These are phyloP conservation scores for Starmerella lactis-condensi DNA, from an alignment of 805 yeast species.

Conservation along the genomic window DNA sequence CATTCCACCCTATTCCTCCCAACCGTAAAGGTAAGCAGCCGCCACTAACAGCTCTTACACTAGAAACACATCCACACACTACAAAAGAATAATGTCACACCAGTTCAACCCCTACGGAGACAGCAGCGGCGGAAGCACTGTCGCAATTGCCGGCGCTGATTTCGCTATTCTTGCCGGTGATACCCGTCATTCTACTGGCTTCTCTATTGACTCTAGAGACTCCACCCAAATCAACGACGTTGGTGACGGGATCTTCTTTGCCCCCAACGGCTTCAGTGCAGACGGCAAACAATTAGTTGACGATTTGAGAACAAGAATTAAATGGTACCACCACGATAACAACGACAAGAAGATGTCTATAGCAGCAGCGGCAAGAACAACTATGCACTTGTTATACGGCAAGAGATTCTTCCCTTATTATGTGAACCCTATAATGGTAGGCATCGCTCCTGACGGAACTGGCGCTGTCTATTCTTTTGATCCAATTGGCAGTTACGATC, in stretches of 20 bases:
- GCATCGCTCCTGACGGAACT: slow-evolving; percentile 75
- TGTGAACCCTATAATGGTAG: slow-evolving; percentile 86
- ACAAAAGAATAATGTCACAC: no score
- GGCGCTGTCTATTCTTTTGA: slow-evolving; percentile 94
- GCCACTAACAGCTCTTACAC: no score
- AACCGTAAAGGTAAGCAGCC: no score
- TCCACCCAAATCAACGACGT: slow-evolving; percentile 77
- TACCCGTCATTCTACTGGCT: slow-evolving; percentile 91
- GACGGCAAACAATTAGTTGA: slow-evolving; percentile 76
- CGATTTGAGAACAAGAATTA: slow-evolving; percentile 31
- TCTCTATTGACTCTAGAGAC: slow-evolving; percentile 78
- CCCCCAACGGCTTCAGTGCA: slow-evolving; percentile 93
- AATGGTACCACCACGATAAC: slow-evolving; percentile 89
- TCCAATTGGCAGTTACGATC: slow-evolving; percentile 94
- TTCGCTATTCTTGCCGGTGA: slow-evolving; percentile 95
- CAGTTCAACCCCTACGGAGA: slow-evolving; percentile 21
- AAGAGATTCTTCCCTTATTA: slow-evolving; percentile 94
- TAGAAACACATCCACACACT: no score
- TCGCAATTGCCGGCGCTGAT: slow-evolving; percentile 96
- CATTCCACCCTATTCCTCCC: no score
- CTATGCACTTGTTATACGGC: slow-evolving; percentile 77
- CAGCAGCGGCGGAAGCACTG: slow-evolving; percentile 80
- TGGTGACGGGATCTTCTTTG: slow-evolving; percentile 71
- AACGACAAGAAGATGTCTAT: slow-evolving; percentile 47
- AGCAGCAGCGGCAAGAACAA: slow-evolving; percentile 67